Base-by-base conservation (phyloP, 306 rosid species). In the Begonia fuchsioides region DNA sequence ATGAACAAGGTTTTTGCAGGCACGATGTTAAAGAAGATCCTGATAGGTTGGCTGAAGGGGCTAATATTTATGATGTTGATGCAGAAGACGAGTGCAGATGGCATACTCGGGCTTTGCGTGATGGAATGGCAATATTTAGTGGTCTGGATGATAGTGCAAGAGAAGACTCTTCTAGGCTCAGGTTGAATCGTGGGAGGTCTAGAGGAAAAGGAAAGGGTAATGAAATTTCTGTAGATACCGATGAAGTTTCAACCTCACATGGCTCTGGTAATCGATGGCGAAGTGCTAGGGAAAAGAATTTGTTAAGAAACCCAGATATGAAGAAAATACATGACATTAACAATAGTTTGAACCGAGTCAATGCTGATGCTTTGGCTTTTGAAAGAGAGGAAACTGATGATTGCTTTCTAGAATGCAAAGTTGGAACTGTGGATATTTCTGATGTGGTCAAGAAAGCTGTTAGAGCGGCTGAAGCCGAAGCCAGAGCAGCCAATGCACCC, bases 401-500 rank as follows among this genome's bases (percentile, higher is more conserved):
- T 50, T 82, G 93, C 68, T 92, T 75, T 64, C 79, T 68, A 59
- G 98, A 69, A 35, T 92, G 98, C 61, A 63, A 56, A 38, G 62
- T 86, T 69, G 98, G 98, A 65, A 69, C 62, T 52, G 80, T 67
- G 70, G 96, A 92, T 65, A 71, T 92, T 39, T 71, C 79, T 9
- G 80, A 82, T 71, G 58, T 77, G 35, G 96, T 86, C n/a, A 86
- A 68, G 69, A 86, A 75, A 68, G 98, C 96, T 26, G 93, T 92
- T 52, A 71, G 55, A 66, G 79, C 96, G 16, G 96, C 98, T 1
- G 93, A 86, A 73, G 94, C 83, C 53, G 96, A 85, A 73, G 98
- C 98, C 6, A 74, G 93, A 54, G 75, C 96, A 58, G 98, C 84
- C 55, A 65, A 70, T 79, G 96, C 98, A 47, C 94, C 96, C 59